A percentile compares a stretch with the other conserved stretches of the same genome.
phyloP scores from a whole-genome alignment of 2,329 filamentous ascomycete species.

The Aureobasidium subglaciale region DNA sequence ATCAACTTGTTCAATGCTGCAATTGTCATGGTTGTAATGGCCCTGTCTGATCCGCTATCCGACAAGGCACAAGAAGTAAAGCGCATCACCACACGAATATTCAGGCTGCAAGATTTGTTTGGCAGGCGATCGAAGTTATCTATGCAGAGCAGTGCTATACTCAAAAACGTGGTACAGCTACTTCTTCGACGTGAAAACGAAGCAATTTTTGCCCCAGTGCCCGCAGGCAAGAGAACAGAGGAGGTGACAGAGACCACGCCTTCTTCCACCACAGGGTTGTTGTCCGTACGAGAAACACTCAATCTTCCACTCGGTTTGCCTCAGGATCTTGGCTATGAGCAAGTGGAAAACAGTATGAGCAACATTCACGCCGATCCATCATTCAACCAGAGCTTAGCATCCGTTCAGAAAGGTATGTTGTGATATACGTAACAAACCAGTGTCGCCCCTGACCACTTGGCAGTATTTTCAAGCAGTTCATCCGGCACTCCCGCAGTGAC shows the following conservation, averaged over 20 bases:
- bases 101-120: conserved; percentile 34
- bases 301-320: neutral
- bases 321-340: neutral
- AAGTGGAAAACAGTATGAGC: neutral
- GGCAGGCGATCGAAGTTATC: conserved; percentile 30
- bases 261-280: neutral
- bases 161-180: conserved; percentile 20
- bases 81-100: conserved; percentile 37
- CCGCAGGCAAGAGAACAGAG: neutral
- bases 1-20: conserved; percentile 42
- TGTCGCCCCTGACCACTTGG: neutral
- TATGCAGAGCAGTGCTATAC: conserved; percentile 28
- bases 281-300: neutral
- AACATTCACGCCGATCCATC: neutral
- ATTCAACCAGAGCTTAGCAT: conserved; percentile 3
- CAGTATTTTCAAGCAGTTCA: neutral
- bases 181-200: conserved; percentile 14
- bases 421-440: neutral
- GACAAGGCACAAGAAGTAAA: conserved; percentile 38
- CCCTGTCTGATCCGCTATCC: conserved; percentile 37
- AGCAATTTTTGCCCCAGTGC: conserved; percentile 11
- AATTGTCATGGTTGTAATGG: conserved; percentile 37
- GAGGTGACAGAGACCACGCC: neutral
- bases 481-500: neutral
- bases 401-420: conserved; percentile 12